Conservation (phyloP, 2,329 filamentous ascomycete genomes). For the Colletotrichum sansevieriae region DNA sequence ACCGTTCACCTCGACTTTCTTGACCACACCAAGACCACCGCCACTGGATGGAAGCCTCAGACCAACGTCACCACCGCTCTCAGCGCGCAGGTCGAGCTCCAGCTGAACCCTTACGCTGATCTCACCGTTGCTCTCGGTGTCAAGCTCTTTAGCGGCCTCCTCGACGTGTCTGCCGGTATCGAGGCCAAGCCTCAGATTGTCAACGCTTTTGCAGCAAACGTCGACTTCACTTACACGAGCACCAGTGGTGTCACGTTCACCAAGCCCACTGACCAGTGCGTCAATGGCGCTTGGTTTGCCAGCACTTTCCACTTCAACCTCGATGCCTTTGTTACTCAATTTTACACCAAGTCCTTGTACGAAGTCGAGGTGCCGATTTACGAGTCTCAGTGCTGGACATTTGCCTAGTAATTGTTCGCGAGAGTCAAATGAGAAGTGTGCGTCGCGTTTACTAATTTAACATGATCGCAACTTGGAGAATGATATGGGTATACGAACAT, state of each 20-base stretch:
- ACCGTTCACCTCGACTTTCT: constrained; percentile 56
- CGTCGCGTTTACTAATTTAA: no score
- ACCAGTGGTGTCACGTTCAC: constrained; percentile 28
- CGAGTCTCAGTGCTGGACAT: constrained; percentile 42
- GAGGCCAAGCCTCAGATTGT: constrained; percentile 52
- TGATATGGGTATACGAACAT: no score
- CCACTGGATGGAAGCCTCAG: constrained; percentile 52
- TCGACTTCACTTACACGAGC: constrained; percentile 35
- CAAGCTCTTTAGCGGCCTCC: constrained; percentile 52
- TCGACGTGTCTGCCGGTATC: constrained; percentile 54
- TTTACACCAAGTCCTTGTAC: constrained; percentile 40
- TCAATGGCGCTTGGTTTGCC: constrained; percentile 42
- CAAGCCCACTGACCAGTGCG: constrained; percentile 26
- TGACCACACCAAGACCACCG: constrained; percentile 46
- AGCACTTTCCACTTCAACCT: constrained; percentile 40
- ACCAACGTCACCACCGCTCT: constrained; percentile 51
- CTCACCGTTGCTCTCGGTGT: constrained; percentile 56
- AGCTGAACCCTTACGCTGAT: constrained; percentile 50
- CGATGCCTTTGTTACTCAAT: constrained; percentile 34
- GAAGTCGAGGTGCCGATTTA: constrained; percentile 34
- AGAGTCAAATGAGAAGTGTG: no score
- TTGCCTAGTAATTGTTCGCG: constrained; percentile 1
- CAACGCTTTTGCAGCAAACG: constrained; percentile 55
- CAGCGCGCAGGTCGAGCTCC: constrained; percentile 48
- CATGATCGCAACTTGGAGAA: no score